phyloP scores from a whole-genome alignment of 352 stramenopile species.

The Blastocystis sp. region DNA sequence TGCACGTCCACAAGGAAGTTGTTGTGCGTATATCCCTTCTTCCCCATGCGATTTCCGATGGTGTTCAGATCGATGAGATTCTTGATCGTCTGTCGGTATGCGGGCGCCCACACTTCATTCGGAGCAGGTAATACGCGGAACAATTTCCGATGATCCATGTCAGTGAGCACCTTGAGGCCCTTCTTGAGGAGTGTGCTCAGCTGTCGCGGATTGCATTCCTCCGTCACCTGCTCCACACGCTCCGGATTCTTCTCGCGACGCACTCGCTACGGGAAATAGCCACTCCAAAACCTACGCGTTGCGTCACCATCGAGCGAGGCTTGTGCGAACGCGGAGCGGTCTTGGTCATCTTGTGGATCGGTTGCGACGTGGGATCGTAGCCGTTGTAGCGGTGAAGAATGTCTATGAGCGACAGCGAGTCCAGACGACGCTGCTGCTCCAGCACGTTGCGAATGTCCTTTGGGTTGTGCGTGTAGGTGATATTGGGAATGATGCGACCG shows the following conservation, averaged over 20 bases:
- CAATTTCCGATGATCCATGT: neutral
- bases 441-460: conserved; percentile 3
- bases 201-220: neutral
- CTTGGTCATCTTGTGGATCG: neutral
- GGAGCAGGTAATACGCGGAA: neutral
- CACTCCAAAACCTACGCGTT: neutral
- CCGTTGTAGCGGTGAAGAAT: neutral
- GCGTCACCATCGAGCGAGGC: neutral
- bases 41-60: neutral
- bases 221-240: neutral
- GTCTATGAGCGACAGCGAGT: neutral
- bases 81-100: neutral
- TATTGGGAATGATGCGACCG: neutral
- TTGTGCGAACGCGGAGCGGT: neutral
- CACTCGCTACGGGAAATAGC: neutral
- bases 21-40: conserved; percentile 21
- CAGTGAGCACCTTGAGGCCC: neutral
- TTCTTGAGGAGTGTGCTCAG: neutral
- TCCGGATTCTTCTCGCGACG: neutral
- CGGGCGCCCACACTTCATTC: neutral
- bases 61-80: conserved; percentile 4
- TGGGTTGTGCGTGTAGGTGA: neutral
- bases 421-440: neutral
- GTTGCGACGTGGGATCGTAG: neutral
- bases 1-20: neutral